These are phyloP conservation scores for Hymenoscyphus albidus DNA, from an alignment of 2,329 filamentous ascomycete genomes.

Conservation along the genomic window DNA sequence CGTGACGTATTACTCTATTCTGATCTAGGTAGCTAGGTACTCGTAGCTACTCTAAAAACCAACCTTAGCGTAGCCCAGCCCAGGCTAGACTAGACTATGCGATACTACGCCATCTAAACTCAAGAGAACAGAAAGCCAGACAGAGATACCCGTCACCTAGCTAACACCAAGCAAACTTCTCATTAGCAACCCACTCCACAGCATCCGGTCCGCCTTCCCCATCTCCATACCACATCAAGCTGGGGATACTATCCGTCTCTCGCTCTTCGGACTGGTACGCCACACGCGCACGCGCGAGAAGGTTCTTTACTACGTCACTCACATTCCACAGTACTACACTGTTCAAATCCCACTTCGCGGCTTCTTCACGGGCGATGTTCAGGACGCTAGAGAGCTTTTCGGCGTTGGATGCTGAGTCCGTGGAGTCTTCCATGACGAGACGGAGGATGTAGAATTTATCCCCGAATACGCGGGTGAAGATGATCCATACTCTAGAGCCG, in stretches of 20 bases:
- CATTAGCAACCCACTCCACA: conserved; percentile 69
- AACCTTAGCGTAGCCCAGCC: too few species aligned
- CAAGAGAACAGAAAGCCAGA: too few species aligned
- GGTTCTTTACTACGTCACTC: conserved; percentile 45
- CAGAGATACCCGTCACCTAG: too few species aligned
- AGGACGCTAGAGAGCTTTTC: conserved; percentile 61
- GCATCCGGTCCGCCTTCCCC: conserved; percentile 44
- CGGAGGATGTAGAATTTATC: conserved; percentile 69
- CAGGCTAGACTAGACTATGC: too few species aligned
- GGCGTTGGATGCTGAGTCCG: conserved; percentile 42
- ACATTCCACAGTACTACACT: conserved; percentile 85
- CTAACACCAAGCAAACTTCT: conserved; percentile 76
- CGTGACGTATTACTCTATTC: too few species aligned
- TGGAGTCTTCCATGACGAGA: conserved; percentile 58
- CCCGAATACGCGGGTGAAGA: conserved; percentile 68
- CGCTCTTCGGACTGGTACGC: conserved; percentile 49
- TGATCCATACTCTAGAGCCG: conserved; percentile 64
- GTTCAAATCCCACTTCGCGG: conserved; percentile 64
- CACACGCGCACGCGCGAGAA: conserved; percentile 48
- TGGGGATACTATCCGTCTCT: conserved; percentile 65
- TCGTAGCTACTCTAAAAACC: too few species aligned
- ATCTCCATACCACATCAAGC: conserved; percentile 66
- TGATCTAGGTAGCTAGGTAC: too few species aligned
- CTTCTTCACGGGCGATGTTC: conserved; percentile 64
- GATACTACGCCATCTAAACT: too few species aligned